Conservation (phyloP, 2,329 filamentous ascomycete species). For the Paecilomyces niveus region DNA sequence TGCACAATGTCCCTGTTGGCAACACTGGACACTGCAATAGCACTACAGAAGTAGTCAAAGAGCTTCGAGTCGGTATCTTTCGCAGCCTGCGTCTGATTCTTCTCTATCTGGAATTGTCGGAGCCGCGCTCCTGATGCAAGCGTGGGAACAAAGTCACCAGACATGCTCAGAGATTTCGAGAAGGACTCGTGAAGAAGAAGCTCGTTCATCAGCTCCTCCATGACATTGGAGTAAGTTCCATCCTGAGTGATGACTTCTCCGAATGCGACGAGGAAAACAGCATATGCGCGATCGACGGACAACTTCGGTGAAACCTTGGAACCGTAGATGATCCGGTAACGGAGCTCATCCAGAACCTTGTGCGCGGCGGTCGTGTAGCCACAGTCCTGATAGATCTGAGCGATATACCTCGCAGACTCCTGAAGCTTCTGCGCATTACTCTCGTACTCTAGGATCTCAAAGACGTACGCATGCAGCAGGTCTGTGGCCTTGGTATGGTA, state of each 20-base stretch:
- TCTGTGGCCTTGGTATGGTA: constrained; percentile 30
- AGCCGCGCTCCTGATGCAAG: constrained; percentile 24
- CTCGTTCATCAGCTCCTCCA: constrained; percentile 38
- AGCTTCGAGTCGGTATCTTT: constrained; percentile 25
- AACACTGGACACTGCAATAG: constrained; percentile 19
- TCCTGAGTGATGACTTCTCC: constrained; percentile 35
- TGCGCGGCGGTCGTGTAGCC: constrained; percentile 35
- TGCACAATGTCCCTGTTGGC: constrained; percentile 20
- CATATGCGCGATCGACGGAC: constrained; percentile 29
- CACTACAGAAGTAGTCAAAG: constrained; percentile 31
- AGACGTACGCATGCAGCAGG: constrained; percentile 34
- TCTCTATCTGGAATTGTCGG: constrained; percentile 20
- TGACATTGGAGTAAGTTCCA: constrained; percentile 31
- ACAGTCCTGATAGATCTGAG: constrained; percentile 38
- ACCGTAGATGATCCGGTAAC: constrained; percentile 43
- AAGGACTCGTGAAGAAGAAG: constrained; percentile 36
- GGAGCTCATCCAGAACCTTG: constrained; percentile 41
- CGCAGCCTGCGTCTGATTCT: constrained; percentile 22
- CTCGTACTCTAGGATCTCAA: constrained; percentile 34
- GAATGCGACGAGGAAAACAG: constrained; percentile 41
- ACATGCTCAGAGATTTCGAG: constrained; percentile 22
- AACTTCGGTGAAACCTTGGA: constrained; percentile 24
- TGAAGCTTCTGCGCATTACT: constrained; percentile 39
- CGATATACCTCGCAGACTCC: constrained; percentile 41
- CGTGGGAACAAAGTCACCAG: constrained; percentile 25